A percentile compares a stretch with the other conserved stretches of the same genome.
phyloP scores from a whole-genome alignment of 352 stramenopile species.

The Nothophytophthora sp. region DNA sequence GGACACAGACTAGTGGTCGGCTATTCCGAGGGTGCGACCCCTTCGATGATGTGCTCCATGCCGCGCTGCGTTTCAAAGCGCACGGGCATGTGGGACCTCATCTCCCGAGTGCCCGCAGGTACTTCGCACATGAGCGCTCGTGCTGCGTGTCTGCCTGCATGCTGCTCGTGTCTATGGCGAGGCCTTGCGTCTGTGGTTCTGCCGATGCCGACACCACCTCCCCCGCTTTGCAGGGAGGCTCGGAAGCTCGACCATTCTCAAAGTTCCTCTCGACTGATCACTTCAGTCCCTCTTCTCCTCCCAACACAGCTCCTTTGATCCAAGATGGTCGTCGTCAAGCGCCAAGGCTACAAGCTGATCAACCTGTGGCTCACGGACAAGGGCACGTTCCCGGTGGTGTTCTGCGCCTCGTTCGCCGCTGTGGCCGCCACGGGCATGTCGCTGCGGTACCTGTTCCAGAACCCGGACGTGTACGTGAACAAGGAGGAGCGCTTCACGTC shows the following conservation, averaged over 20 bases:
- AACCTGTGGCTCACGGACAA: conserved; percentile 69
- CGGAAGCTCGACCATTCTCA: conserved; percentile 3
- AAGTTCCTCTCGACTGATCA: conserved; percentile 6
- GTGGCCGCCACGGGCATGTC: conserved; percentile 32
- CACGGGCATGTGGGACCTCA: too few relatives aligned
- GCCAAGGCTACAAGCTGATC: conserved; percentile 27
- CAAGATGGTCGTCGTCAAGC: conserved; percentile 25
- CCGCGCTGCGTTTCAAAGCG: too few relatives aligned
- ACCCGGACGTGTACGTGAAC: conserved; percentile 70
- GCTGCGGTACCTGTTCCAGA: conserved; percentile 48
- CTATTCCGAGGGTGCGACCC: too few relatives aligned
- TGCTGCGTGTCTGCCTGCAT: not conserved
- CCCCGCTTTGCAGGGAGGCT: not conserved
- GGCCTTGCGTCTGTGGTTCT: not conserved
- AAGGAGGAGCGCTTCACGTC: conserved; percentile 50
- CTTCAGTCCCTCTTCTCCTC: not conserved
- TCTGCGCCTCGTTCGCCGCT: conserved; percentile 40
- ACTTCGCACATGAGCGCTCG: too few relatives aligned
- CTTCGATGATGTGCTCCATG: too few relatives aligned
- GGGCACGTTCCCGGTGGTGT: conserved; percentile 60
- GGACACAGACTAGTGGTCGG: too few relatives aligned
- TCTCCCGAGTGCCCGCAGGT: too few relatives aligned
- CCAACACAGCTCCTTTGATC: not conserved
- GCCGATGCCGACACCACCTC: not conserved
- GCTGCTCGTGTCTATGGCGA: not conserved